Conservation (phyloP, 2,329 filamentous ascomycete genomes). For the Rhexocercosporidium sp. region DNA sequence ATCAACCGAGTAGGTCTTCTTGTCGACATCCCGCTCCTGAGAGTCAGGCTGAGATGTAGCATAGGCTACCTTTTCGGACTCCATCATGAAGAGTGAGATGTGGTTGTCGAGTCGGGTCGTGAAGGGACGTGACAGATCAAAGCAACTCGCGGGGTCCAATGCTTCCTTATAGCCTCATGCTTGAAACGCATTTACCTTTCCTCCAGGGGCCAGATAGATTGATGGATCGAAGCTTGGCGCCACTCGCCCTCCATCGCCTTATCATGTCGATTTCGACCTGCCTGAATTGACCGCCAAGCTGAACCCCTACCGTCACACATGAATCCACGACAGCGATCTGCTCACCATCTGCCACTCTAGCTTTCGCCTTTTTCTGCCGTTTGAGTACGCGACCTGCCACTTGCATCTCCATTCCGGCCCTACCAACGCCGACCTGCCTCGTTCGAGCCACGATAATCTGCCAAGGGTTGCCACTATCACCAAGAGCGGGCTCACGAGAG, state of each 20-base stretch:
- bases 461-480: conserved; percentile 7
- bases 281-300: conserved; percentile 5
- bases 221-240: not conserved
- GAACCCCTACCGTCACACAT: conserved; percentile 6
- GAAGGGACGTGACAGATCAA: not conserved
- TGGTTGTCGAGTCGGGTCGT: conserved; percentile 1
- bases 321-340: conserved; percentile 7
- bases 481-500: not conserved
- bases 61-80: conserved; percentile 11
- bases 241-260: conserved; percentile 4
- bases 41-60: conserved; percentile 5
- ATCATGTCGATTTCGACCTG: conserved; percentile 1
- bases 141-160: not conserved
- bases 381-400: conserved; percentile 5
- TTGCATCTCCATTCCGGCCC: not conserved
- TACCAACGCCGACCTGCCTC: conserved; percentile 1
- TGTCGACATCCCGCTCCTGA: conserved; percentile 9
- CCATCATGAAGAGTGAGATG: not conserved
- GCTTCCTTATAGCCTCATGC: conserved; percentile 1
- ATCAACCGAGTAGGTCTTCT: conserved; percentile 12
- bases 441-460: not conserved
- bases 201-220: conserved; percentile 4
- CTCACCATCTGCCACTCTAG: conserved; percentile 5
- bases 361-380: not conserved
- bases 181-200: not conserved